Base-by-base conservation (phyloP, 441 rosid genomes). In the Biscutella laevigata region DNA sequence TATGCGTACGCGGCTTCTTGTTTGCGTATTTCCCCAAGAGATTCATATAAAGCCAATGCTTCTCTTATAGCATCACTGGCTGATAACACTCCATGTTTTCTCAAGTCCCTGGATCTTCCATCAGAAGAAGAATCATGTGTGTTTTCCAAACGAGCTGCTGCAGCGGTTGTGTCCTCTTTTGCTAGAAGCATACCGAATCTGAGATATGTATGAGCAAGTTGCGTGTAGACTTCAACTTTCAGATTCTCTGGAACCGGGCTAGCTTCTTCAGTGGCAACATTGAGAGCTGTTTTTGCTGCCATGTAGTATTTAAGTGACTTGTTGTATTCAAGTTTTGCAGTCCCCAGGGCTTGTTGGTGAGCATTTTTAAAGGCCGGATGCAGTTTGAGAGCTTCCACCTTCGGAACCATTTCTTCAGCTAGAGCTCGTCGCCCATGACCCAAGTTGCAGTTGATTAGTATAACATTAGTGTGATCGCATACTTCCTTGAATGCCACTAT, bases 131-230 rank as follows among this genome's bases (percentile, higher is more conserved):
- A 25, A 52, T 41, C 50, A 47, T 57, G 53, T 25, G 35, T 43
- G 51, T 66, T 81, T 56, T 74, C 81, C 41, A 53, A 51, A 39
- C 67, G 25, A 59, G 74, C 56, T 53, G 72, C 33, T 53, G 68
- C 88, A 60, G 78, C 70, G 29, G 82, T 64, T 34, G 60, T 59
- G 73, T 81, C 81, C 64, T 87, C 95, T 41, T 71, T 73, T 4
- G 90, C 96, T 73, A 87, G 64, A 64, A 85, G 80, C 95, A 91
- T 87, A 50, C 98, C 98, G 32, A 91, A 76, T 72, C 88, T 85
- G 53, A 91, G 72, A 71, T 77, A 77, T 8, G 98, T 87, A 71
- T 91, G 79, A 58, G 90, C 96, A 66, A 73, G 78, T 54, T 91
- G 98, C 16, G 91, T 91, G 51, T 53, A 65, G 7, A 80, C 95